Evolutionary conservation across 2,329 filamentous ascomycete species (phyloP).

Genomic region (Karstenula rhodostoma): DNA sequence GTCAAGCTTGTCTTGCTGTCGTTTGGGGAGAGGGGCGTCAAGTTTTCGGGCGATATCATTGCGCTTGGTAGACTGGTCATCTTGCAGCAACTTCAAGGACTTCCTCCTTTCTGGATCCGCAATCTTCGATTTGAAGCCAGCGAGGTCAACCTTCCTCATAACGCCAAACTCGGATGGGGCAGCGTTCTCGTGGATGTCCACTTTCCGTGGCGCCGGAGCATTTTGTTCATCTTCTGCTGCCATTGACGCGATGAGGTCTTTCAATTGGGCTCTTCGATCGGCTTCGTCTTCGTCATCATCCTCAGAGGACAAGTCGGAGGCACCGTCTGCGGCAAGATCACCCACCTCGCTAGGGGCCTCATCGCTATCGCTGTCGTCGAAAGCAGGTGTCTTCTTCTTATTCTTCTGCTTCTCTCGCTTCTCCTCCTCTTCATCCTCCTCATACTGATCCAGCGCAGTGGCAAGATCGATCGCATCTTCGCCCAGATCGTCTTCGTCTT

Average conservation of each 20-base stretch:
- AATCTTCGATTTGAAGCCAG: slow-evolving; percentile 76
- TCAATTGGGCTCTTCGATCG: slow-evolving; percentile 69
- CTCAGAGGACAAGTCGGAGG: slow-evolving; percentile 59
- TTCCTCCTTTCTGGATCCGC: slow-evolving; percentile 80
- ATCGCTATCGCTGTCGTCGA: slow-evolving; percentile 64
- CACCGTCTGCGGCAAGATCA: slow-evolving; percentile 55
- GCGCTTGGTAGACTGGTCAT: slow-evolving; percentile 66
- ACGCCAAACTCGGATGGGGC: slow-evolving; percentile 68
- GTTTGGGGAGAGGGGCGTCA: slow-evolving; percentile 80
- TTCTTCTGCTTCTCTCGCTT: slow-evolving; percentile 34
- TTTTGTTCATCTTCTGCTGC: slow-evolving; percentile 50
- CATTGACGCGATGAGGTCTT: slow-evolving; percentile 74
- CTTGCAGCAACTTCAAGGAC: slow-evolving; percentile 77
- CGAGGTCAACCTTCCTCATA: slow-evolving; percentile 74
- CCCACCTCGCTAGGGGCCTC: slow-evolving; percentile 60
- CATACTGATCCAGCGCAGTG: slow-evolving; percentile 64
- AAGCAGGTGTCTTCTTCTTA: slow-evolving; percentile 50
- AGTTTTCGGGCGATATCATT: slow-evolving; percentile 72
- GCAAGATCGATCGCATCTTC: slow-evolving; percentile 70
- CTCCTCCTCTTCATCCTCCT: slow-evolving; percentile 46
- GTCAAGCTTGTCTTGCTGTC: slow-evolving; percentile 86
- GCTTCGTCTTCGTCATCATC: slow-evolving; percentile 56
- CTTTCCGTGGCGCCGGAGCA: slow-evolving; percentile 42
- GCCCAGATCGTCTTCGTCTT: slow-evolving; percentile 69
- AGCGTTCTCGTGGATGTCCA: slow-evolving; percentile 65